These are phyloP conservation scores for Aspergillus terreus DNA, from an alignment of 2,329 filamentous ascomycete species.

Conservation along the genomic window DNA sequence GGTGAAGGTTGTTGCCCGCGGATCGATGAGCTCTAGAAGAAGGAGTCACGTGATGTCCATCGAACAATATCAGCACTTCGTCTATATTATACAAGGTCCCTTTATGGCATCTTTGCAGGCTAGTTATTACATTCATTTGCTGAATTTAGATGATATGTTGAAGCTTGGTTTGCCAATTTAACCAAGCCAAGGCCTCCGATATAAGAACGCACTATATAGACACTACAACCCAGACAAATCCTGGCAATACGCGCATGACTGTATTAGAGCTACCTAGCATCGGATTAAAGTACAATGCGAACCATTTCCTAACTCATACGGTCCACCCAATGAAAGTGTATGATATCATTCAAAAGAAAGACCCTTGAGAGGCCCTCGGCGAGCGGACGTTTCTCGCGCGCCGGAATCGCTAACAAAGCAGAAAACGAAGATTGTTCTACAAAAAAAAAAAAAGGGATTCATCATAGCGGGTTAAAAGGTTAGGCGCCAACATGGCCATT, in stretches of 20 bases:
- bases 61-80: too few relatives aligned
- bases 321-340: conserved; percentile 19
- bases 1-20: background rate
- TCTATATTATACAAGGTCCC: too few relatives aligned
- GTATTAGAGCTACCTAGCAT: conserved; percentile 14
- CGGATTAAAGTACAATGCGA: conserved; percentile 28
- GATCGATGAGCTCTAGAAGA: background rate
- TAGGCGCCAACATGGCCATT: conserved; percentile 23
- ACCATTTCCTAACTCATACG: conserved; percentile 21
- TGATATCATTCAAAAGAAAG: conserved; percentile 17
- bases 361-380: conserved; percentile 6
- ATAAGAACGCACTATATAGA: background rate
- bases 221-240: background rate
- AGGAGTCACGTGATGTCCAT: too few relatives aligned
- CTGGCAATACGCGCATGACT: background rate
- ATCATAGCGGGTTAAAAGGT: conserved; percentile 5
- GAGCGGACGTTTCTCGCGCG: conserved; percentile 10
- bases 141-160: too few relatives aligned
- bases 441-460: conserved; percentile 15
- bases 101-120: too few relatives aligned
- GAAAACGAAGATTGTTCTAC: conserved; percentile 16
- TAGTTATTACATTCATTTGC: too few relatives aligned
- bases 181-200: background rate
- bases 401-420: conserved; percentile 24
- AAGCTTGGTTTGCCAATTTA: too few relatives aligned